These are phyloP conservation scores for Veloboletus limbatus DNA, from an alignment of 1,284 basidiomycete genomes.

Conservation along the genomic window DNA sequence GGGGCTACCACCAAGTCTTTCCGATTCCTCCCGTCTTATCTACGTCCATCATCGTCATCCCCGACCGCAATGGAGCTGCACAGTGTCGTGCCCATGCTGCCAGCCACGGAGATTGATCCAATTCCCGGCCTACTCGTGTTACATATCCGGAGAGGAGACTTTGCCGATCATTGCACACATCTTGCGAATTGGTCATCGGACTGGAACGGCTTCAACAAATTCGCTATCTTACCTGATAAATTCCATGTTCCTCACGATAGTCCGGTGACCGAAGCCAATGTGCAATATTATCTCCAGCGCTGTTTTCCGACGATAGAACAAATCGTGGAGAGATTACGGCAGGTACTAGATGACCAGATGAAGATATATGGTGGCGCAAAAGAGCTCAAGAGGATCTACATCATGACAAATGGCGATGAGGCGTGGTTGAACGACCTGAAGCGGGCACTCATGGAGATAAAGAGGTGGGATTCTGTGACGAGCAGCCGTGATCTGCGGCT, in stretches of 20 bases:
- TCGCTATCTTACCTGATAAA: slow-evolving; percentile 39
- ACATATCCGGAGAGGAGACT: slow-evolving; percentile 41
- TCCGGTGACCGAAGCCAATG: slow-evolving; percentile 28
- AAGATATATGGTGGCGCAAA: slow-evolving; percentile 12
- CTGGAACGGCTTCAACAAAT: slow-evolving; percentile 45
- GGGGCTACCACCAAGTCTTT: slow-evolving; percentile 17
- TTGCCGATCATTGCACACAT: slow-evolving; percentile 30
- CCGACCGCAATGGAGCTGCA: slow-evolving; percentile 19
- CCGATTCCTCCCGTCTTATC: slow-evolving; percentile 24
- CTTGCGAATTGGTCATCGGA: slow-evolving; percentile 32
- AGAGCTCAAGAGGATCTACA: slow-evolving; percentile 36
- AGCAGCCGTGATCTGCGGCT: slow-evolving; percentile 46
- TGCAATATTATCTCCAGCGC: slow-evolving; percentile 37
- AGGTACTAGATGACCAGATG: slow-evolving; percentile 34
- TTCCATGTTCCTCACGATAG: slow-evolving; percentile 34
- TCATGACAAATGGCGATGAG: slow-evolving; percentile 43
- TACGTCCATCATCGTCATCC: slow-evolving; percentile 13
- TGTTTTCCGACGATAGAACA: slow-evolving; percentile 50
- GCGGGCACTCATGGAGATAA: slow-evolving; percentile 28
- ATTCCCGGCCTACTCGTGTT: slow-evolving; percentile 34
- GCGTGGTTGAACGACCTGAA: slow-evolving; percentile 37
- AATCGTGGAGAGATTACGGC: slow-evolving; percentile 43
- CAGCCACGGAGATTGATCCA: slow-evolving; percentile 20
- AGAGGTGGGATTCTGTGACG: slow-evolving; percentile 39
- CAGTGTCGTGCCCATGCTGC: slow-evolving; percentile 27